Conservation (phyloP, 2,329 filamentous ascomycete genomes). For the Aspergillus caelatus region DNA sequence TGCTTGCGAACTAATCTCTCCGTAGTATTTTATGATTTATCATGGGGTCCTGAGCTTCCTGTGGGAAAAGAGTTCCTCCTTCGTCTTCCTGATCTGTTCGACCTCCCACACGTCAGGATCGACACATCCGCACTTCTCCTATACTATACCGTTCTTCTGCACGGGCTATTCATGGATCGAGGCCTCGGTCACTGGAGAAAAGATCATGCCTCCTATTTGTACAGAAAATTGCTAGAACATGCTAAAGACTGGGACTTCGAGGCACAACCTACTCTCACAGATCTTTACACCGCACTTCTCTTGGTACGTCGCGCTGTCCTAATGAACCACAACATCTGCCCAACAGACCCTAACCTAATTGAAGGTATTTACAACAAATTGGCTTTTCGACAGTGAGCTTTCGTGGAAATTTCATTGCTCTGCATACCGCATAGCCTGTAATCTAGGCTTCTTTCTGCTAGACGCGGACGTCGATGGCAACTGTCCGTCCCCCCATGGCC, state of each 20-base stretch:
- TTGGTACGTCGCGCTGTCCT: not conserved
- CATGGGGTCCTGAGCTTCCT: not conserved
- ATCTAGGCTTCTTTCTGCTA: not conserved
- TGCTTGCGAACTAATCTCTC: not conserved
- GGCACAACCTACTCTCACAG: not conserved
- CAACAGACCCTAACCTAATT: not conserved
- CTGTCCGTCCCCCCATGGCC: not conserved
- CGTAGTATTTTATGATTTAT: not conserved
- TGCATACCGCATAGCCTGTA: not conserved
- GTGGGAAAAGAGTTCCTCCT: not conserved
- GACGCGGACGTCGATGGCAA: not conserved
- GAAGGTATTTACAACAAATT: not conserved
- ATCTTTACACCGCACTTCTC: not conserved
- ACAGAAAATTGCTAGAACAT: not conserved
- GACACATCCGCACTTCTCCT: not conserved
- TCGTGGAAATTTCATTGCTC: not conserved
- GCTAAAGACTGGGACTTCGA: not conserved
- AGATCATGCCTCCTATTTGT: not conserved
- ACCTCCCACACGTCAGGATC: not conserved
- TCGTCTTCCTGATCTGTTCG: not conserved
- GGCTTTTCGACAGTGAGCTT: not conserved
- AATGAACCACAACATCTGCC: too few relatives aligned
- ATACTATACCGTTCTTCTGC: not conserved
- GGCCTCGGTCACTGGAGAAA: not conserved
- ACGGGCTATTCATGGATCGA: not conserved